Evolutionary conservation across 192 early-diverging fungal genomes (phyloP), one percentile per base, ranked within the genome.

Genomic region (Coemansia sp.): DNA sequence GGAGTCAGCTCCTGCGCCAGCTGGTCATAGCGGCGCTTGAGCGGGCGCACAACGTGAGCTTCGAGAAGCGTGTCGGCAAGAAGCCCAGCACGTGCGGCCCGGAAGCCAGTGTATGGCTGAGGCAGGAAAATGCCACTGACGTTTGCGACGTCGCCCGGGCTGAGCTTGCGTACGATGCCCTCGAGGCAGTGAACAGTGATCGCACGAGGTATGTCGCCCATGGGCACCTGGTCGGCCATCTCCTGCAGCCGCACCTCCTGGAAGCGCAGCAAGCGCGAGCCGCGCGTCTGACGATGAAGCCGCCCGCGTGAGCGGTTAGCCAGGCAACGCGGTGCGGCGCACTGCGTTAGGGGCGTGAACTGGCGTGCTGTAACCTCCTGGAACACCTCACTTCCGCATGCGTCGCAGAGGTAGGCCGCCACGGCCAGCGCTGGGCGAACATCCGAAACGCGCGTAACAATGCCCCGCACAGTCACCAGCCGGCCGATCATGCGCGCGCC

Each of bases 201-300:
- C 24, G 88, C 83, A 35, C 95, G 85, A 50, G 95, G 95, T 67
- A 98, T 98, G 68, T 95, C 93, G 50, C 95, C 95, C 69, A 95
- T 94, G 42, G 95, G 95, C 15, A 98, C 92, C 86, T 98, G 95
- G 72, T 98, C 93, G 19, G 94, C 88, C 80, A 94, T 67, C 66
- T 98, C 95, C 72, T 98, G 95, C 42, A 98, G 55, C 66, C 91
- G 92, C 56, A 96, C 87, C 67, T 98, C 95, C 71, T 98, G 95
- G 77, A 95, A 96, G 53, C 87, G 85, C 64, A 92, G 58, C 55
- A 98, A 93, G 50, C 94, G 92, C 53, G 83, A 90, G 20, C 88
- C 91, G 44, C 94, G 85, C 8, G 90, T 95, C 64, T 95, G 93
- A 81, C 87, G 80, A 64, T 89, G 83, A 39, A 98, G 80, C 45